These are phyloP conservation scores for Ustilago tritici DNA, from an alignment of 1,284 basidiomycete species.

Conservation along the genomic window DNA sequence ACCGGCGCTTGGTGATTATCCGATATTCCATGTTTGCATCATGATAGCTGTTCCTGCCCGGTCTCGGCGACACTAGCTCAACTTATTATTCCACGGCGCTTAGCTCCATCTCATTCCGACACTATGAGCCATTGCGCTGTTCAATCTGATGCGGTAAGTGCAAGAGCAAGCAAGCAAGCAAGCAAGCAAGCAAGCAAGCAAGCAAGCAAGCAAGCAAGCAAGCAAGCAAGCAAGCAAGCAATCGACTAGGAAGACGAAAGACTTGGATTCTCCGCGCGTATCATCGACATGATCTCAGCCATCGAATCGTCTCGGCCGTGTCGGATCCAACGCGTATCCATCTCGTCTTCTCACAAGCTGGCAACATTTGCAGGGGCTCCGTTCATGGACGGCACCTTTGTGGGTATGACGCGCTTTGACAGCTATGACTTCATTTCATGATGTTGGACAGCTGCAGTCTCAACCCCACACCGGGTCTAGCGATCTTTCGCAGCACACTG, in stretches of 20 bases:
- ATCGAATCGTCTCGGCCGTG: not conserved
- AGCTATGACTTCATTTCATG: slow-evolving; percentile 15
- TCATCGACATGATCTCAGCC: not conserved
- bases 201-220: too few species aligned
- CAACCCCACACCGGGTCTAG: not conserved
- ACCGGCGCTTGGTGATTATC: slow-evolving; percentile 7
- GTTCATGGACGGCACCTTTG: not conserved
- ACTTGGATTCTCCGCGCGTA: not conserved
- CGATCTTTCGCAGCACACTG: too few species aligned
- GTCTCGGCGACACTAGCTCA: not conserved
- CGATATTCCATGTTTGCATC: slow-evolving; percentile 12
- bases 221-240: slow-evolving; percentile 1
- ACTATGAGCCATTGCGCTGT: slow-evolving; percentile 12
- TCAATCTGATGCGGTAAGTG: slow-evolving; percentile 26
- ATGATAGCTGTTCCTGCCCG: slow-evolving; percentile 19
- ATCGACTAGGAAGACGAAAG: slow-evolving; percentile 12
- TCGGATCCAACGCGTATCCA: slow-evolving; percentile 8
- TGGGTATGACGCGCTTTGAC: not conserved
- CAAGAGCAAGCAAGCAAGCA: not conserved
- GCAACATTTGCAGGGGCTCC: not conserved
- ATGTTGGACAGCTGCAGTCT: not conserved
- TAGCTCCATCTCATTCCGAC: not conserved
- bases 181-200: too few species aligned
- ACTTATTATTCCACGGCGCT: not conserved
- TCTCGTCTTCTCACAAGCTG: not conserved